Base-by-base conservation (phyloP, 371 early-diverging fungal genomes). In the Mucor plumbeus region DNA sequence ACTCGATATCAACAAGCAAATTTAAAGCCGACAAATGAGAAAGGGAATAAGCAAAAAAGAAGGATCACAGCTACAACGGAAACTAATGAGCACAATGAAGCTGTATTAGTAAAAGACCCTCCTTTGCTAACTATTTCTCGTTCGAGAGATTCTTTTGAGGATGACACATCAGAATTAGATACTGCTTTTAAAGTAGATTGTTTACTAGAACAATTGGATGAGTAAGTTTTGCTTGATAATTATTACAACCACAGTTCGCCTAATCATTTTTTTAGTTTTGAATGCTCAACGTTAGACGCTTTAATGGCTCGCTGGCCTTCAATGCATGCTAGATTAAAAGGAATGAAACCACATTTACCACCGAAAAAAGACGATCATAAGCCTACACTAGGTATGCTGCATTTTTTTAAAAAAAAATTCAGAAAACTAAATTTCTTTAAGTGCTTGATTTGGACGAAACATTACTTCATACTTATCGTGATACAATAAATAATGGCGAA, bases 391-490 rank as follows among this genome's bases (percentile, higher is more conserved):
- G 82, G 82, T 79, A 76, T 68, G 41, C n/a, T 40, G 31, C 48
- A 41, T 13, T 36, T 44, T 39, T 2, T 17, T 11, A 31, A 21
- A 17, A 54, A 9, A 17, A 47, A 15, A 17, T 44, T 44, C 47
- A 19, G 47, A 19, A 47, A 47, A 19, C 47, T 47, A 17, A 47
- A 47, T 8, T 9, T 19, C n/a, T n/a, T 35, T 38, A 54, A 82
- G 82, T 82, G 9, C 69, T 82, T 6, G 82, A 82, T 54, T 59
- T 82, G 50, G 82, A 82, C 61, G 82, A 82, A 63, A 82, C 82
- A 5, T 58, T 82, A 19, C 39, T 82, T 26, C 78, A 82, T 68
- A 77, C 82, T 3, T 79, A 79, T 41, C 68, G 68, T 38, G 66
- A 69, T n/a, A 47, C 47, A 17, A 64, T 67, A 40, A 59, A 53